Base-by-base conservation (phyloP, 2,329 filamentous ascomycete genomes). In the Ophiocordyceps camponoti-floridani region DNA sequence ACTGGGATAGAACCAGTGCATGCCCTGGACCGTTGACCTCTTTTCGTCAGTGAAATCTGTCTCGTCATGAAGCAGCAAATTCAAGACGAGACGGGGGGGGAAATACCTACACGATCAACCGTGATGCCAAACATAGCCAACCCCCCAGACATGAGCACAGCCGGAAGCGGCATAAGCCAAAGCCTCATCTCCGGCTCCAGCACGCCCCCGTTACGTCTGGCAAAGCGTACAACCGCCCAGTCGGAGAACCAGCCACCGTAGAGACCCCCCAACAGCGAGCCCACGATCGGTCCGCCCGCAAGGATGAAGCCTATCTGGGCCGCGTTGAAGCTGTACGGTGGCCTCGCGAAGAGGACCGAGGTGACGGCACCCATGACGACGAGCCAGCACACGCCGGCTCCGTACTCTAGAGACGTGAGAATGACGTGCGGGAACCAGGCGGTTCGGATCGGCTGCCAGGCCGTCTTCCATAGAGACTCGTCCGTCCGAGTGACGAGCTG, bases 101-200 rank as follows among this genome's bases (percentile, higher is more conserved):
- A 26, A 41, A 40, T 7, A 14, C 59, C 49, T 50, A 63, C 62
- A 18, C 54, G 49, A 12, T 56, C 54, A 3, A 60, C 51, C 0
- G 63, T 64, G 0, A 50, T 51, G 1, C 64, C 63, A 49, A 64
- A 66, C 54, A 66, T 61, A 2, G 62, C 57, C 3, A 64, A 40
- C 0, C 64, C 64, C 2, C 55, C 61, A 4, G 58, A 53, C 54
- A 62, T 56, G 2, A 53, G 33, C 0, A 65, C 9, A 0, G 59
- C 57, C 2, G 62, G 58, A 3, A 56, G n/a, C 0, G 50, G 31
- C 9, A 56, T 44, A 19, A 51, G 40, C 31, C 58, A 64, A 5
- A 68, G 49, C 5, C 66, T 56, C 57, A 67, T 67, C 47, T 69
- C 66, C 0, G 66, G 65, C 48, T 68, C 66, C 38, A 62, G 67